These are phyloP conservation scores for Inonotus obliquus DNA, from an alignment of 1,284 basidiomycete genomes.

Conservation along the genomic window DNA sequence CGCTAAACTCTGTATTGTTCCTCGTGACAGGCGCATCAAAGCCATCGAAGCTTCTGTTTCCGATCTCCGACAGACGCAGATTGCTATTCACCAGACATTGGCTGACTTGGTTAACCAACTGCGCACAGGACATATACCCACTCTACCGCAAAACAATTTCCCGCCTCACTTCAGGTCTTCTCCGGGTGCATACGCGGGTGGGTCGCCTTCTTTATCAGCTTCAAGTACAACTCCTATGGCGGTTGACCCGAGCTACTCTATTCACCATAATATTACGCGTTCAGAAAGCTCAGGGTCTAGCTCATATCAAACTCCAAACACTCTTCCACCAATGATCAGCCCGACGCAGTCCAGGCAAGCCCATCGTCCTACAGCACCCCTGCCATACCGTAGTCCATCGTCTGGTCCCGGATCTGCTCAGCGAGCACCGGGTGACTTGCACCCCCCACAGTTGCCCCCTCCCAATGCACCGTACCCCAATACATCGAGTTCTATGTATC, in stretches of 20 bases:
- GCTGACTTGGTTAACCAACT: conserved; percentile 69
- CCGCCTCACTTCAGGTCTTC: conserved; percentile 14
- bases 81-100: conserved; percentile 70
- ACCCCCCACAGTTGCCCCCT: conserved; percentile 28
- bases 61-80: conserved; percentile 66
- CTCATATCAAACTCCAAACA: conserved; percentile 12
- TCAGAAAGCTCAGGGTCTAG: conserved; percentile 8
- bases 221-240: conserved; percentile 14
- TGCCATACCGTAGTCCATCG: conserved; percentile 19
- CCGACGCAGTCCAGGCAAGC: conserved; percentile 14
- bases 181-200: conserved; percentile 11
- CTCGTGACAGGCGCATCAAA: conserved; percentile 66
- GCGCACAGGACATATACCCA: conserved; percentile 40
- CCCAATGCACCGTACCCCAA: conserved; percentile 22
- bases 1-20: conserved; percentile 18
- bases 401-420: conserved; percentile 8
- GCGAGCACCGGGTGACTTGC: conserved; percentile 18
- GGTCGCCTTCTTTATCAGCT: conserved; percentile 16
- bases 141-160: conserved; percentile 21
- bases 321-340: conserved; percentile 15
- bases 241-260: conserved; percentile 7
- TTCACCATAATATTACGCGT: not conserved
- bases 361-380: conserved; percentile 5
- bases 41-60: conserved; percentile 80
- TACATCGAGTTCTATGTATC: conserved; percentile 12